Conservation (phyloP, 306 rosid species). For the Vigna nakashimae region DNA sequence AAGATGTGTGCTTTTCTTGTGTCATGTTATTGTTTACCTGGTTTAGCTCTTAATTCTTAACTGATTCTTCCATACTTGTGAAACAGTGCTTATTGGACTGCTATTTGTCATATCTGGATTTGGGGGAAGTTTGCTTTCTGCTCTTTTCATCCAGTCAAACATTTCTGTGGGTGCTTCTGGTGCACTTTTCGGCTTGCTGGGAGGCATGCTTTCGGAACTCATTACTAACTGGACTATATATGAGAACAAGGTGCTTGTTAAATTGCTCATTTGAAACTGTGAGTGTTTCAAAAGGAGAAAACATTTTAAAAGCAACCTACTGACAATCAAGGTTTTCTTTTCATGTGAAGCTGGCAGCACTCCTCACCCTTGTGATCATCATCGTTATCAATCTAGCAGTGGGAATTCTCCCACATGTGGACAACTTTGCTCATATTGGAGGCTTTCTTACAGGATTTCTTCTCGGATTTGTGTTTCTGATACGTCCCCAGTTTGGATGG, state of each 20-base stretch:
- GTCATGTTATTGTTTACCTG: slow-evolving; percentile 21
- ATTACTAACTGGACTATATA: slow-evolving; percentile 94
- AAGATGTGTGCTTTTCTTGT: slow-evolving; percentile 15
- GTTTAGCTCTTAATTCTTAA: slow-evolving; percentile 20
- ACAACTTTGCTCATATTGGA: slow-evolving; percentile 97
- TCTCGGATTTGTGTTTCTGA: slow-evolving; percentile 91
- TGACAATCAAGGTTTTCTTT: slow-evolving; percentile 25
- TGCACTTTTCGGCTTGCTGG: slow-evolving; percentile 93
- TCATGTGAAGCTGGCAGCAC: slow-evolving; percentile 72
- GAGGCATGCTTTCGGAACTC: slow-evolving; percentile 98
- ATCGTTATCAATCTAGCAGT: slow-evolving; percentile 84
- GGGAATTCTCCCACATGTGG: slow-evolving; percentile 95
- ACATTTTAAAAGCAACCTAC: slow-evolving; percentile 28
- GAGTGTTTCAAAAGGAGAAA: neutral
- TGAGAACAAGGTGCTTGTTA: slow-evolving; percentile 71
- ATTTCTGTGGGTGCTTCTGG: slow-evolving; percentile 99
- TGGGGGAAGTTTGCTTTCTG: slow-evolving; percentile 91
- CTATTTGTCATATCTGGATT: slow-evolving; percentile 86
- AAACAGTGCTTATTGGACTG: slow-evolving; percentile 80
- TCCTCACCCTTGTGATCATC: slow-evolving; percentile 77
- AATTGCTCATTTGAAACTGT: slow-evolving; percentile 21
- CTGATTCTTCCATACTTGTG: slow-evolving; percentile 30
- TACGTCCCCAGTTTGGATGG: slow-evolving; percentile 98
- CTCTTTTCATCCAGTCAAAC: slow-evolving; percentile 83
- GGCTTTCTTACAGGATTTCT: slow-evolving; percentile 92